phyloP scores from a whole-genome alignment of 1,284 basidiomycete species.

The Sporisorium graminicola region DNA sequence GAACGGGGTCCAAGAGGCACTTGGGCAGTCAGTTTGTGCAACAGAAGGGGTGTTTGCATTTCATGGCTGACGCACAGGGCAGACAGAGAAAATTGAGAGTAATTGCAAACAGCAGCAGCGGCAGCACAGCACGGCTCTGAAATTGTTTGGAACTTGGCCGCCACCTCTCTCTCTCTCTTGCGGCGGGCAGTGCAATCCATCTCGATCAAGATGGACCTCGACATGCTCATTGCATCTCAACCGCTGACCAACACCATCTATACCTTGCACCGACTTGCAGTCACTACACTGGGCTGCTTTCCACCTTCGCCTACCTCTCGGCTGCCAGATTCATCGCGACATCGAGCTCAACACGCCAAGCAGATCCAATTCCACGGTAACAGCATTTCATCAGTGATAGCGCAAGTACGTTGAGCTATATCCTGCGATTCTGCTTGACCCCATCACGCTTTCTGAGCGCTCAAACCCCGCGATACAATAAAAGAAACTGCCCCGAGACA shows the following conservation, averaged over 20 bases:
- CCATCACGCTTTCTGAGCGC: not conserved
- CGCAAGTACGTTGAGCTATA: not conserved
- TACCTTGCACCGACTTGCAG: not conserved
- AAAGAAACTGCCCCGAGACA: not conserved
- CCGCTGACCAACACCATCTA: conserved; percentile 3
- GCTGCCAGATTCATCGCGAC: not conserved
- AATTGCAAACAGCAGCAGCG: not conserved
- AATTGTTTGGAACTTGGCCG: not conserved
- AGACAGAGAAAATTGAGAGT: not conserved
- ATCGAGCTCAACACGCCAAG: not conserved
- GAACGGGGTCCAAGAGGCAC: conserved; percentile 3
- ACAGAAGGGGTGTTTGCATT: too few relatives aligned
- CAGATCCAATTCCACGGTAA: not conserved
- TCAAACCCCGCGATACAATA: not conserved
- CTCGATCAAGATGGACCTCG: not conserved
- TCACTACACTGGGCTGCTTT: not conserved
- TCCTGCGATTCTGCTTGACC: not conserved
- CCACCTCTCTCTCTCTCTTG: not conserved
- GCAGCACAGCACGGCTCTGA: not conserved
- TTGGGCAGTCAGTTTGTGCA: not conserved
- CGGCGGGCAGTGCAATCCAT: conserved; percentile 3
- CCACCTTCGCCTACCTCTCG: not conserved
- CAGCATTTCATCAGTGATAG: not conserved
- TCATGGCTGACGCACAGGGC: conserved; percentile 15
- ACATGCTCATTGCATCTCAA: conserved; percentile 2